Conservation (phyloP, 108 stramenopile genomes). For the Skeletonema tropicum region DNA sequence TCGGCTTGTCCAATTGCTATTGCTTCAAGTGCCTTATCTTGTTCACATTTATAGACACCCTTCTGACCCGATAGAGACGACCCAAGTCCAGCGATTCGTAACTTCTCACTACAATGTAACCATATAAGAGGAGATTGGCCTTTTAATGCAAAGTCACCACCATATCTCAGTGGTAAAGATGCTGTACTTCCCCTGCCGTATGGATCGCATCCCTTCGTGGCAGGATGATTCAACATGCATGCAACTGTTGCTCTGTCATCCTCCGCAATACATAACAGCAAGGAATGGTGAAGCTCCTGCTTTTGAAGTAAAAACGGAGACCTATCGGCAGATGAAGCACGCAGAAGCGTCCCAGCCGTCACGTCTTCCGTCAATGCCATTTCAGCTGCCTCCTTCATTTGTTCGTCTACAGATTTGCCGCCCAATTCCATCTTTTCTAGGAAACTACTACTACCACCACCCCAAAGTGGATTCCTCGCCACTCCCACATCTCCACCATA, state of each 20-base stretch:
- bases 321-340: slow-evolving; percentile 61
- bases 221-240: slow-evolving; percentile 76
- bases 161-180: slow-evolving; percentile 63
- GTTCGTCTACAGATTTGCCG: slow-evolving; percentile 26
- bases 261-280: slow-evolving; percentile 66
- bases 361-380: slow-evolving; percentile 13
- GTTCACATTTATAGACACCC: slow-evolving; percentile 73
- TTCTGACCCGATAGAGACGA: slow-evolving; percentile 40
- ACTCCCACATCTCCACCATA: slow-evolving; percentile 25
- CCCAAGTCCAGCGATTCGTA: slow-evolving; percentile 61
- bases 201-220: slow-evolving; percentile 57
- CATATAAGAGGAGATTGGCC: slow-evolving; percentile 68
- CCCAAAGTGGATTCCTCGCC: slow-evolving; percentile 19
- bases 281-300: slow-evolving; percentile 81
- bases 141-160: slow-evolving; percentile 77
- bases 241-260: slow-evolving; percentile 68
- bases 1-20: slow-evolving; percentile 59
- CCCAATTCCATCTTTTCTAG: neutral
- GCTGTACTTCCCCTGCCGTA: slow-evolving; percentile 17
- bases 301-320: slow-evolving; percentile 74
- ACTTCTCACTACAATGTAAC: slow-evolving; percentile 63
- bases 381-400: slow-evolving; percentile 30
- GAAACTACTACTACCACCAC: slow-evolving; percentile 17
- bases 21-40: slow-evolving; percentile 63
- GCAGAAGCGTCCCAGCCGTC: slow-evolving; percentile 52